Conservation (phyloP, 1,284 basidiomycete species). For the Agroathelia rolfsii region DNA sequence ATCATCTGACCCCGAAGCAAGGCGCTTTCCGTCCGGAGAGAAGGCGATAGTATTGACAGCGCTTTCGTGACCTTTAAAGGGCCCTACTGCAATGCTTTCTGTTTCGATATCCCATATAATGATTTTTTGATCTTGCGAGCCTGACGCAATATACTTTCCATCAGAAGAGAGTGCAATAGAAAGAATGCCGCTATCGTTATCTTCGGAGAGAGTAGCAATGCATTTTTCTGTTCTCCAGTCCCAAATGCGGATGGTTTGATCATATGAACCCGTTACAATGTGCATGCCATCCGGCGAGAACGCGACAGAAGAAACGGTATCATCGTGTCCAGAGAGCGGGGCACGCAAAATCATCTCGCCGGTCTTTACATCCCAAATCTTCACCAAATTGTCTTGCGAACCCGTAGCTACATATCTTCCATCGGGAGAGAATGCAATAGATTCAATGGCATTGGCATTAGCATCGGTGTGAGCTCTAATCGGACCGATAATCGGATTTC, state of each 20-base stretch:
- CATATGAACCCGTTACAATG: constrained; percentile 8
- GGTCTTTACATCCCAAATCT: constrained; percentile 7
- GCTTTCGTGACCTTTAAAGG: constrained; percentile 3
- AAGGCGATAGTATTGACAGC: constrained; percentile 6
- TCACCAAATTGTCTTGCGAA: constrained; percentile 76
- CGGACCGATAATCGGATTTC: no score
- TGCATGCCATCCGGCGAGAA: constrained; percentile 9
- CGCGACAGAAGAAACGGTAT: no score
- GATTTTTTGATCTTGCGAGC: no score
- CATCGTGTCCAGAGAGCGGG: no score
- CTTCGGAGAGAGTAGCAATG: no score
- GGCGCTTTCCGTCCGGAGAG: constrained; percentile 9
- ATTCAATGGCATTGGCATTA: no score
- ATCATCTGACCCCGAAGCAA: constrained; percentile 12
- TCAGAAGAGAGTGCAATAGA: no score
- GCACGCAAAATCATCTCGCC: neutral
- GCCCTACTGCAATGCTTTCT: neutral
- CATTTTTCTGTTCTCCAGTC: constrained; percentile 2
- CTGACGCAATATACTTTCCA: no score
- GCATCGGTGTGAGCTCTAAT: no score
- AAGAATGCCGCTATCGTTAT: no score
- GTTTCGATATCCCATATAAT: constrained; percentile 5
- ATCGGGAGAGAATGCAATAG: constrained; percentile 83
- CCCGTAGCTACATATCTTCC: constrained; percentile 76
- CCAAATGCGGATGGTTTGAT: constrained; percentile 8